Percentiles rank a stretch among this genome's conserved stretches.
phyloP scores from a whole-genome alignment of 2,329 filamentous ascomycete species.

The Paraphaeosphaeria sporulosa region DNA sequence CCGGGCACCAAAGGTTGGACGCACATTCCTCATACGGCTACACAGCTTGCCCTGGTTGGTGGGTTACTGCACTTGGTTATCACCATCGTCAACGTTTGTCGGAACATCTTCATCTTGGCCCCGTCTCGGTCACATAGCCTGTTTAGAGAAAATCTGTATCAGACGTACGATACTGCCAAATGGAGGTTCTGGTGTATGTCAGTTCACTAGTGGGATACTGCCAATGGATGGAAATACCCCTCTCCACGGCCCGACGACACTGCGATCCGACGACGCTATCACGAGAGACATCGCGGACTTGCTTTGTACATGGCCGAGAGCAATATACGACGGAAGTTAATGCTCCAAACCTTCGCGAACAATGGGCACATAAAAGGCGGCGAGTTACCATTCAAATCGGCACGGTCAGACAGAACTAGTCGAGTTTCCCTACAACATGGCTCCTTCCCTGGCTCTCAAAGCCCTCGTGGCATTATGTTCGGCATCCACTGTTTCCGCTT shows the following conservation, averaged over 20 bases:
- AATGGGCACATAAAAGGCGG: slow-evolving; percentile 20
- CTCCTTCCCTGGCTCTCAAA: slow-evolving; percentile 28
- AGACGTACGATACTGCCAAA: slow-evolving; percentile 13
- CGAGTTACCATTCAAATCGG: slow-evolving; percentile 9
- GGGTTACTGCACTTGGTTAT: slow-evolving; percentile 14
- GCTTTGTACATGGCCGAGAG: slow-evolving; percentile 11
- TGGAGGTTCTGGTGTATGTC: slow-evolving; percentile 17
- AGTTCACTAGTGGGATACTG: slow-evolving; percentile 10
- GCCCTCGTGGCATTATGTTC: slow-evolving; percentile 34
- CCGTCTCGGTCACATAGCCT: slow-evolving; percentile 10
- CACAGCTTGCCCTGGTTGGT: slow-evolving; percentile 4
- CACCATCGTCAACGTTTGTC: slow-evolving; percentile 24
- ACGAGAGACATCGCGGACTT: slow-evolving; percentile 20
- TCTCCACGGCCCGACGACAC: slow-evolving; percentile 27
- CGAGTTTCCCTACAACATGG: slow-evolving; percentile 24
- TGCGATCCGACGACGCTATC: slow-evolving; percentile 24
- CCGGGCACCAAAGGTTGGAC: too few relatives aligned
- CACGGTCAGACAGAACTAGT: slow-evolving; percentile 7
- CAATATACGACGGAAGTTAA: slow-evolving; percentile 22
- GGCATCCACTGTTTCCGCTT: slow-evolving; percentile 36
- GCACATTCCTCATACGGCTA: neutral
- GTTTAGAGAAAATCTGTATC: slow-evolving; percentile 9
- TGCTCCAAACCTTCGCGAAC: neutral
- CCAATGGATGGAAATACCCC: slow-evolving; percentile 26
- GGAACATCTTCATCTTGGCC: slow-evolving; percentile 30